Percentiles rank a stretch among this genome's conserved stretches.
Evolutionary conservation across 2,329 filamentous ascomycete species (phyloP).

Genomic region (Penicillium expansum): DNA sequence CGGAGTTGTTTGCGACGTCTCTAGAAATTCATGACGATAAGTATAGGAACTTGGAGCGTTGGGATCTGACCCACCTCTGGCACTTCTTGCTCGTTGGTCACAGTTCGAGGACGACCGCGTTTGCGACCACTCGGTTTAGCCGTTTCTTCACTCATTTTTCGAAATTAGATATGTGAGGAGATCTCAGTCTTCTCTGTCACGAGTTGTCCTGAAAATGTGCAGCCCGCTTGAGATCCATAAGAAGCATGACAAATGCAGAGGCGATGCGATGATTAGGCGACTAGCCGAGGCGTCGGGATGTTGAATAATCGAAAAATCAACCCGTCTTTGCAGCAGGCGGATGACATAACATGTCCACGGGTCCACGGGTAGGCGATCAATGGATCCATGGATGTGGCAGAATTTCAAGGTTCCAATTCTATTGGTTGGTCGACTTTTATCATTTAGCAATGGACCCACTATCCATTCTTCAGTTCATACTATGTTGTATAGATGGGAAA

Average conservation of each 20-base stretch:
- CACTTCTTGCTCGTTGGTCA: conserved; percentile 20
- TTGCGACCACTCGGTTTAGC: conserved; percentile 20
- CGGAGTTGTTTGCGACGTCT: conserved; percentile 28
- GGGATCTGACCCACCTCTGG: conserved; percentile 21
- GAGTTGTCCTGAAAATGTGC: neutral
- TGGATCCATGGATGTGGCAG: neutral
- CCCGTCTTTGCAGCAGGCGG: neutral
- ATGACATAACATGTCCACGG: neutral
- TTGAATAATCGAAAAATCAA: conserved; percentile 7
- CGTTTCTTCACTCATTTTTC: conserved; percentile 1
- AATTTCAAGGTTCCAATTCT: neutral
- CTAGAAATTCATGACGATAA: conserved; percentile 14
- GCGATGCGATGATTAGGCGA: neutral
- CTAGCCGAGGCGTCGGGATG: neutral
- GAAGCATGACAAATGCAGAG: neutral
- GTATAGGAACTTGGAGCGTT: neutral
- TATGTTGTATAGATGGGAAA: too few relatives aligned
- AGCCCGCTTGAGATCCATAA: neutral
- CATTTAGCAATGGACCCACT: neutral
- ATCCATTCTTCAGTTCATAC: neutral
- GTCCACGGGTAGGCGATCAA: neutral
- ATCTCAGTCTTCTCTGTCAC: neutral
- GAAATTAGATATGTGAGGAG: neutral
- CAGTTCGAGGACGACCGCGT: conserved; percentile 24
- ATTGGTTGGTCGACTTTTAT: neutral